These are phyloP conservation scores for Elsinoe fawcettii DNA, from an alignment of 2,329 filamentous ascomycete species.

Conservation along the genomic window DNA sequence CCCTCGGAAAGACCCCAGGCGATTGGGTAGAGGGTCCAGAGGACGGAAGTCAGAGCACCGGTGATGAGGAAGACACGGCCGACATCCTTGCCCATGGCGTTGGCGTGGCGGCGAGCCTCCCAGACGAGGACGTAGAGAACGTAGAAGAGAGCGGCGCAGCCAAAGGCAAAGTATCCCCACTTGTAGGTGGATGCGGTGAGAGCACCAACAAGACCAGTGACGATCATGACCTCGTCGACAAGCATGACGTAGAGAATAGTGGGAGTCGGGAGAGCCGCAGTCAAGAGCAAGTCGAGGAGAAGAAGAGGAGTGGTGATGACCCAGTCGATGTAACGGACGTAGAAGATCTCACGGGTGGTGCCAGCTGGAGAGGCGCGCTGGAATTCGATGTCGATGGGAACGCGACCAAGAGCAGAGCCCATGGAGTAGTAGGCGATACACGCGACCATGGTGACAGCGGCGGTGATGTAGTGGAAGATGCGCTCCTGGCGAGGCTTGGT, in stretches of 20 bases:
- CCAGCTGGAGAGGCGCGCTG: conserved; percentile 38
- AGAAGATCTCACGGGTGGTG: conserved; percentile 56
- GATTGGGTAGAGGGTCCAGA: conserved; percentile 60
- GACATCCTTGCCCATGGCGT: conserved; percentile 47
- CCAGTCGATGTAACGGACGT: conserved; percentile 60
- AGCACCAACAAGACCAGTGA: conserved; percentile 59
- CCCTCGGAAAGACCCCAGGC: conserved; percentile 58
- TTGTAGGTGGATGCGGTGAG: conserved; percentile 57
- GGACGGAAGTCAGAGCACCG: conserved; percentile 50
- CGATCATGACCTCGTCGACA: conserved; percentile 58
- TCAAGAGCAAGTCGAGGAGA: conserved; percentile 55
- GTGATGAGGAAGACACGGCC: conserved; percentile 47
- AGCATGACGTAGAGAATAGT: conserved; percentile 56
- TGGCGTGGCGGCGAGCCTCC: conserved; percentile 51
- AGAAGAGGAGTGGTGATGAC: conserved; percentile 57
- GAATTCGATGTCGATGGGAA: conserved; percentile 56
- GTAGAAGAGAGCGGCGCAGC: conserved; percentile 47
- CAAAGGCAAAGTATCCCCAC: conserved; percentile 59
- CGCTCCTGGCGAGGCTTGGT: conserved; percentile 50
- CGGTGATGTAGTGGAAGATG: conserved; percentile 58
- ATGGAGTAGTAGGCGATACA: conserved; percentile 59
- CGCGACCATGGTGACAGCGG: conserved; percentile 50
- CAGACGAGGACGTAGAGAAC: conserved; percentile 53
- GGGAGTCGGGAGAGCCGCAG: conserved; percentile 56
- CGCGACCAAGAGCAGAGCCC: conserved; percentile 58